Evolutionary conservation across 2,329 filamentous ascomycete genomes (phyloP), one percentile per base, ranked within the genome.

Genomic region (Endoconidiophora laricicola): DNA sequence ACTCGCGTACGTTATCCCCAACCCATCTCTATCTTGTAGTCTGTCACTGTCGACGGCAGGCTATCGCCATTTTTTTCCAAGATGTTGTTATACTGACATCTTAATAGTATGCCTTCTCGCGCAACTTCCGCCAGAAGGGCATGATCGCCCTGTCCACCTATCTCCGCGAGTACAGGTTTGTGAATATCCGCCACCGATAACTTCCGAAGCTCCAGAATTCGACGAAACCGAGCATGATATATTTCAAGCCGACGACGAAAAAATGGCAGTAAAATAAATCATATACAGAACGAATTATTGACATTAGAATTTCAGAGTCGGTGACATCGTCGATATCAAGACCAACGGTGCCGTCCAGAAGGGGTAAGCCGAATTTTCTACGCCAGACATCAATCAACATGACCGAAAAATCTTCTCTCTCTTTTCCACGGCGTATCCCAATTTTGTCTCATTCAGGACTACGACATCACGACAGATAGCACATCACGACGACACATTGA

Each of bases 241-340:
- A 26, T 20, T n/a, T 47, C 24, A 18, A 47, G 23, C 62, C 56
- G 50, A 53, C 48, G 53, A 46, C 50, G 52, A 58, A 39, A 26
- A 6, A 24, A 33, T 33, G 9, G 9, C 29, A 12, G 12, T 22
- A 46, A 10, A 33, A 18, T 18, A 1, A 33, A 33, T 10, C 12
- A 33, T 33, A 7, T 33, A 12, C 9, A 33, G n/a, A 45, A 39
- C 33, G 14, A 46, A 46, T 18, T 51, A 40, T 47, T 4, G 33
- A 39, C 52, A 45, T 46, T 51, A 45, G 48, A 12, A 18, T 20
- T 58, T 55, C 62, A 86, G 81, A 69, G 91, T 98, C 66, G 91
- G 91, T 70, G 91, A 98, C 66, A 95, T 96, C 63, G 91, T 98
- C 66, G 91, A 98, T 69, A 86, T 98, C 69, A 93, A 94, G 74